Percentiles rank a stretch among this genome's conserved stretches.
Evolutionary conservation across 108 stramenopile species (phyloP).

Genomic region (Skeletonema costatum): DNA sequence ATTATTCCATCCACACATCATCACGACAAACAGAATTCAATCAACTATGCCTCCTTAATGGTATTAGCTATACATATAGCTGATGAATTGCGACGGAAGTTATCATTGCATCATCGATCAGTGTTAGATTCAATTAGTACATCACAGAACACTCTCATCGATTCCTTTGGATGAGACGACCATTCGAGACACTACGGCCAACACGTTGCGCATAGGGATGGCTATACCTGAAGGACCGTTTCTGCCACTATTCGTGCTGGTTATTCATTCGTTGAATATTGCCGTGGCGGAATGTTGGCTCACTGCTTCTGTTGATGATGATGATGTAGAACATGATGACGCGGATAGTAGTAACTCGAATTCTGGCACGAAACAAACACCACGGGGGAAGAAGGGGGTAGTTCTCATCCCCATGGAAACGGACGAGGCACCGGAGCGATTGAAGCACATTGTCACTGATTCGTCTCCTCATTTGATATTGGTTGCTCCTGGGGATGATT

Average conservation of each 20-base stretch:
- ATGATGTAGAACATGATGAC: too few species aligned
- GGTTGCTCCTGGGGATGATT: conserved; percentile 43
- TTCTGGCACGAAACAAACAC: neutral
- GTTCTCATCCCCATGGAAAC: conserved; percentile 78
- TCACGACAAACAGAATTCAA: neutral
- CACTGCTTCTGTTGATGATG: neutral
- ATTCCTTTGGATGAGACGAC: too few species aligned
- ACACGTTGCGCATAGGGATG: conserved; percentile 48
- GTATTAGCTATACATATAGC: conserved; percentile 1
- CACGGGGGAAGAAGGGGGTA: conserved; percentile 9
- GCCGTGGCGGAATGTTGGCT: conserved; percentile 18
- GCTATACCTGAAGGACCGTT: conserved; percentile 86
- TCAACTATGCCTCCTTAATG: conserved; percentile 22
- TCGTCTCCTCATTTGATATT: conserved; percentile 62
- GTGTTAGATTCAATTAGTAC: neutral
- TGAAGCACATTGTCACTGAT: conserved; percentile 63
- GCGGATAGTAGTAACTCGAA: neutral
- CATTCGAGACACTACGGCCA: neutral
- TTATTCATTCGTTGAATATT: conserved; percentile 66
- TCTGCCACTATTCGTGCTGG: conserved; percentile 70
- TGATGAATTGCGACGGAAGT: neutral
- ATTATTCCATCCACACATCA: neutral
- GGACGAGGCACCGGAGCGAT: conserved; percentile 66
- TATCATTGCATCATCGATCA: neutral
- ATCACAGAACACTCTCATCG: neutral